Conservation (phyloP, 2,329 filamentous ascomycete genomes). For the Nemania diffusa region DNA sequence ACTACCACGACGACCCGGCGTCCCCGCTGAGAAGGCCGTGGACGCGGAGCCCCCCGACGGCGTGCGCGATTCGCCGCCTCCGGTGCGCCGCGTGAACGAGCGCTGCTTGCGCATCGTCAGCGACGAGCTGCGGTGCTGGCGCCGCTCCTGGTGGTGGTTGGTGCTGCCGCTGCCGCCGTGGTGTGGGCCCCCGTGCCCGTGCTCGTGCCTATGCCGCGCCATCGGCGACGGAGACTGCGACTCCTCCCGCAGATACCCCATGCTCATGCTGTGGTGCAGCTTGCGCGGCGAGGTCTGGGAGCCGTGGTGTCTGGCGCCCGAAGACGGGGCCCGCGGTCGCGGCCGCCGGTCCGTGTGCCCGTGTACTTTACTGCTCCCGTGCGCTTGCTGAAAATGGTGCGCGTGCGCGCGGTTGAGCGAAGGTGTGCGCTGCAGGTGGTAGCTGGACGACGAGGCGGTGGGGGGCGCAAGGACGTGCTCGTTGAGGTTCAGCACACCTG, state of each 20-base stretch:
- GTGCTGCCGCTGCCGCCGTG: neutral
- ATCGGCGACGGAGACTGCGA: slow-evolving; percentile 54
- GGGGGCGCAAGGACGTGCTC: slow-evolving; percentile 19
- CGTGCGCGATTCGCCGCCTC: slow-evolving; percentile 35
- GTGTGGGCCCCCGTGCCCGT: neutral
- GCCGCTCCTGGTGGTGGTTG: slow-evolving; percentile 28
- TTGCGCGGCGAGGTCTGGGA: slow-evolving; percentile 57
- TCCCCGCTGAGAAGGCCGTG: neutral
- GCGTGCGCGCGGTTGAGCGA: slow-evolving; percentile 34
- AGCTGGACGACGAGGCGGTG: slow-evolving; percentile 9
- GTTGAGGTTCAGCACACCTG: slow-evolving; percentile 51
- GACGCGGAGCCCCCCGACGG: slow-evolving; percentile 19
- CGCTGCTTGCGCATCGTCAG: slow-evolving; percentile 52
- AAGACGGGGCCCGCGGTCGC: slow-evolving; percentile 64
- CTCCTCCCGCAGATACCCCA: slow-evolving; percentile 43
- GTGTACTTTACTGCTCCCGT: slow-evolving; percentile 15
- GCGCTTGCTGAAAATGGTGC: slow-evolving; percentile 35
- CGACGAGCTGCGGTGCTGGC: slow-evolving; percentile 42
- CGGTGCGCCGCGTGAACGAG: slow-evolving; percentile 48
- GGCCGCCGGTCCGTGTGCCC: slow-evolving; percentile 53
- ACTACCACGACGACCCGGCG: slow-evolving; percentile 40
- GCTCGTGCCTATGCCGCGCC: slow-evolving; percentile 10
- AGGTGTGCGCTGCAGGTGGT: slow-evolving; percentile 20
- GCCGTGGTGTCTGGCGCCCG: slow-evolving; percentile 61
- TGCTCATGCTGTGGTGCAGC: slow-evolving; percentile 49